Conservation (phyloP, 768 basidiomycete genomes). For the Russula brevipes region DNA sequence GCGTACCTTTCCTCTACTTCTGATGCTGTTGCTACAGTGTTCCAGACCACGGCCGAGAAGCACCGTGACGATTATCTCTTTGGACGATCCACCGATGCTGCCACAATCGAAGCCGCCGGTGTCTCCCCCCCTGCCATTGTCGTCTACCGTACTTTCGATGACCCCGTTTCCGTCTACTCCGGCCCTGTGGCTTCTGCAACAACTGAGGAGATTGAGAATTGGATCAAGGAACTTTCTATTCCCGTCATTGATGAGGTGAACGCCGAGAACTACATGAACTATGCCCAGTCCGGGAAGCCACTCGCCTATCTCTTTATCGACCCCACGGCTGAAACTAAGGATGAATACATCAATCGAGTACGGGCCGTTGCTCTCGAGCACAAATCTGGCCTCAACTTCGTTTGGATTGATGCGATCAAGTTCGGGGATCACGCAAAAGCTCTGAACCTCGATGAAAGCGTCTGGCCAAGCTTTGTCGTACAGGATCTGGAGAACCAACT, state of each 20-base stretch:
- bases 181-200: slow-evolving; percentile 52
- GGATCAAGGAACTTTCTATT: slow-evolving; percentile 78
- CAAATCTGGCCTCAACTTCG: slow-evolving; percentile 91
- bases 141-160: slow-evolving; percentile 90
- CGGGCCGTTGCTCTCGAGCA: slow-evolving; percentile 73
- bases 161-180: slow-evolving; percentile 65
- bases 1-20: slow-evolving; percentile 76
- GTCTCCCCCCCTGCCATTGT: slow-evolving; percentile 81
- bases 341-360: slow-evolving; percentile 60
- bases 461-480: slow-evolving; percentile 93
- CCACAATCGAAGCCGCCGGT: slow-evolving; percentile 60
- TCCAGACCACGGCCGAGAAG: slow-evolving; percentile 73
- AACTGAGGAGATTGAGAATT: slow-evolving; percentile 60
- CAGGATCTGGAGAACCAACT: slow-evolving; percentile 80
- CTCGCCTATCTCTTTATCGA: slow-evolving; percentile 95
- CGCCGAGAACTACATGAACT: slow-evolving; percentile 86
- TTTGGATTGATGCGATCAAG: slow-evolving; percentile 95
- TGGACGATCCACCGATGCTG: slow-evolving; percentile 73
- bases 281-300: slow-evolving; percentile 77
- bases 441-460: slow-evolving; percentile 76
- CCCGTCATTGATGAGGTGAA: slow-evolving; percentile 90
- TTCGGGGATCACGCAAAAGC: slow-evolving; percentile 95
- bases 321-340: slow-evolving; percentile 59
- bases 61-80: slow-evolving; percentile 95
- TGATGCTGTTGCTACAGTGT: slow-evolving; percentile 65